A percentile compares a stretch with the other conserved stretches of the same genome.
Evolutionary conservation across 1,284 basidiomycete genomes (phyloP).

Genomic region (Microbotryum lychnidis-dioicae): DNA sequence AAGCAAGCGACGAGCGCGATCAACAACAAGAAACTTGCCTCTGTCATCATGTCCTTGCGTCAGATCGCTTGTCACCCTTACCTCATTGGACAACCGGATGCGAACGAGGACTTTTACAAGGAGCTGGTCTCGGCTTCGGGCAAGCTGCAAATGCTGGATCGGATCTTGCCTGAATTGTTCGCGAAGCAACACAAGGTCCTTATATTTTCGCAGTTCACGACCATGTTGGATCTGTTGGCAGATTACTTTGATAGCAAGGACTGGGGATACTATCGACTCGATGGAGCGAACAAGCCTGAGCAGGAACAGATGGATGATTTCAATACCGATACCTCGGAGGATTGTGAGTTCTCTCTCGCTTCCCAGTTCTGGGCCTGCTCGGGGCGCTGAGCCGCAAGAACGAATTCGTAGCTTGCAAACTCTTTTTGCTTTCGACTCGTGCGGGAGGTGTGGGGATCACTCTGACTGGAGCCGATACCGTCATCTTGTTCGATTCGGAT

Average conservation of each 20-base stretch:
- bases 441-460: constrained; percentile 82
- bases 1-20: constrained; percentile 13
- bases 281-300: constrained; percentile 45
- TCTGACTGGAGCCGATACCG: constrained; percentile 73
- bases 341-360: neutral
- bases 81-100: constrained; percentile 63
- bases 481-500: constrained; percentile 36
- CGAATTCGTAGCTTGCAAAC: constrained; percentile 49
- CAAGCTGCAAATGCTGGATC: constrained; percentile 93
- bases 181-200: constrained; percentile 77
- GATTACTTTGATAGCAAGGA: constrained; percentile 52
- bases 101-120: constrained; percentile 36
- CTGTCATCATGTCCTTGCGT: constrained; percentile 86
- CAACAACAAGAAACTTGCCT: constrained; percentile 85
- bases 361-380: constrained; percentile 35
- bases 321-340: constrained; percentile 47
- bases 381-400: too few relatives aligned
- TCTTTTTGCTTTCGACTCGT: constrained; percentile 87
- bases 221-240: constrained; percentile 63
- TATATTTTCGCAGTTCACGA: constrained; percentile 87
- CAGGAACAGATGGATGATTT: constrained; percentile 75
- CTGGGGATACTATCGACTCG: constrained; percentile 79
- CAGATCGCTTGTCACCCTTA: constrained; percentile 67
- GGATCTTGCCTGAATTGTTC: constrained; percentile 78
- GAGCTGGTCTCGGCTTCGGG: constrained; percentile 77